Evolutionary conservation across 352 stramenopile species (phyloP).

Genomic region (Phytophthora foliorum): DNA sequence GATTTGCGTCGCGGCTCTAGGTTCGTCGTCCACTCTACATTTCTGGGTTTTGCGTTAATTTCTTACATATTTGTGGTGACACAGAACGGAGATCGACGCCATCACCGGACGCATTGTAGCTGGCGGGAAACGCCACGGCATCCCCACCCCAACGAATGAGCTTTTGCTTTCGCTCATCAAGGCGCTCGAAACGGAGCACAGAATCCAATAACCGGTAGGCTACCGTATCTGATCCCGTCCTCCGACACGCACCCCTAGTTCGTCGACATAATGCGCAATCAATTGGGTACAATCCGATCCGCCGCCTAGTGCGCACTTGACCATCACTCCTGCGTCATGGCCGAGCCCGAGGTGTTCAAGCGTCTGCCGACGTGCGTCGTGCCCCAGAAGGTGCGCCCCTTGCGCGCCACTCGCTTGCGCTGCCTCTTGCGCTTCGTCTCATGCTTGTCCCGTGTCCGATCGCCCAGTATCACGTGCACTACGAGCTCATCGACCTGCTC

Average conservation of each 20-base stretch:
- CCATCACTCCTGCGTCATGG: constrained; percentile 35
- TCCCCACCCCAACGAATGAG: constrained; percentile 72
- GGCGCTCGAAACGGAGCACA: constrained; percentile 55
- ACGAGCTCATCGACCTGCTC: constrained; percentile 81
- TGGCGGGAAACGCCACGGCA: constrained; percentile 47
- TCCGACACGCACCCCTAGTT: constrained; percentile 1
- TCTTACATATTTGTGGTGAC: neutral
- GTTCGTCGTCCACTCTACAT: constrained; percentile 28
- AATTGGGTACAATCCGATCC: constrained; percentile 12
- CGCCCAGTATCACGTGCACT: constrained; percentile 74
- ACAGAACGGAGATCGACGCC: constrained; percentile 78
- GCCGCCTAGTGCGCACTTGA: constrained; percentile 19
- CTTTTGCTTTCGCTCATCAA: constrained; percentile 70
- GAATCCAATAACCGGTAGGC: neutral
- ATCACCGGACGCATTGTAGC: constrained; percentile 75
- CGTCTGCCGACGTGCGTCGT: constrained; percentile 67
- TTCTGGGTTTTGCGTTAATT: neutral
- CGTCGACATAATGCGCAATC: constrained; percentile 34
- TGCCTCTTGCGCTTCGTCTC: neutral
- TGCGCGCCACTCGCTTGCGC: neutral
- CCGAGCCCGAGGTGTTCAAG: constrained; percentile 49
- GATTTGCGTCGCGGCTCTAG: constrained; percentile 71
- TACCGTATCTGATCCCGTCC: neutral
- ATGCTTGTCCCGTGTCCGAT: neutral
- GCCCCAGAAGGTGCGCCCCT: constrained; percentile 56